Evolutionary conservation across 805 yeast genomes (phyloP), one percentile per base, ranked within the genome.

Genomic region (Helenozyma baotianmanensis): DNA sequence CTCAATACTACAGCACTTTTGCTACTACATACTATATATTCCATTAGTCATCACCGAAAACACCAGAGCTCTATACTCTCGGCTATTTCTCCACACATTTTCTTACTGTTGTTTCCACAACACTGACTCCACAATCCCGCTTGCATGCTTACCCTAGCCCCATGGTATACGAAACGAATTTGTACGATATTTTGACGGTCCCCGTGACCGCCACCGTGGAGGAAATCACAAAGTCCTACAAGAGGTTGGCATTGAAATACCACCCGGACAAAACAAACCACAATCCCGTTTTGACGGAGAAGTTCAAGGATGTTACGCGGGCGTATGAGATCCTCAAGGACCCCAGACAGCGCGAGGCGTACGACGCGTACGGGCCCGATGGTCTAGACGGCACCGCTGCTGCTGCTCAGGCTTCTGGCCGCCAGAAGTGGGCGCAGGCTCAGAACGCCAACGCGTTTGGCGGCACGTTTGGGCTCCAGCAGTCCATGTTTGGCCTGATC

Each of bases 261-360:
- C 89, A 81, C 50, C 89, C 89, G 1, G 89, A 81, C 50, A 74
- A 76, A 45, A 74, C 75, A 14, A 62, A 64, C 36, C 72, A 66
- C 40, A 56, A 73, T 12, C 73, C 72, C 6, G 68, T 60, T 18
- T 62, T 73, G 23, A 74, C 76, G 4, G 70, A 67, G 37, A 61
- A 57, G 39, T 84, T 82, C 58, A 78, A 78, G 56, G 74, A 71
- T 33, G 66, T 82, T 25, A 74, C 80, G 2, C 67, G 70, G 29
- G 89, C 90, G 0, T 84, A 84, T 53, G 82, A 81, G 41, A 62
- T 76, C 5, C 59, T 84, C 21, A 61, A 68, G 23, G 76, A 80
- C 50, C 51, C 55, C 1, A 53, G 54, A 3, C 61, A 64, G 33
- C 59, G 82, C 25, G 38, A 48, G 6, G 49, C 71, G 8, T 81